Base-by-base conservation (phyloP, 495 filamentous ascomycete species). In the Aspergillus bridgeri region DNA sequence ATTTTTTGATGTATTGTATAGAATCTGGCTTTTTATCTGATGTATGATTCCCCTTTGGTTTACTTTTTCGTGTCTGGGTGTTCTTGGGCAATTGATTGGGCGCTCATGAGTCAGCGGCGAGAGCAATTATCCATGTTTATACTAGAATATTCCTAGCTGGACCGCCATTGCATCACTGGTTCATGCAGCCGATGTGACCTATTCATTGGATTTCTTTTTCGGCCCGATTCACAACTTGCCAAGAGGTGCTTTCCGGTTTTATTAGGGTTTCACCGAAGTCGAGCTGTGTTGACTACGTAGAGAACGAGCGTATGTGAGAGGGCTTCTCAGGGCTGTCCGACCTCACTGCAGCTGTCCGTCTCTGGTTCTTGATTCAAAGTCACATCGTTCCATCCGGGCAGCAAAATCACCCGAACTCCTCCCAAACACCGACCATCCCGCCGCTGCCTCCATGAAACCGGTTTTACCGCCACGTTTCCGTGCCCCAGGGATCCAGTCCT, bases 1-100 rank as follows among this genome's bases (percentile, higher is more conserved):
- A 61, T 49, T 58, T 50, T 44, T 63, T 52, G 44, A 48, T 60
- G 56, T 57, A 56, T 54, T 18, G 48, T 38, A 60, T 67, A 43
- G 56, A 42, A 42, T 50, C 33, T 56, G 57, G 42, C 48, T 64
- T 48, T 20, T 53, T 54, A 38, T n/a, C 20, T 54, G 47, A 45
- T 60, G 54, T 51, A 57, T 42, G 49, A 58, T 58, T 51, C 60
- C 62, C 56, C 24, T 49, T 61, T 33, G 23, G 47, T 56, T 33
- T 52, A 46, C 61, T 57, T 49, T 54, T 44, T 46, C 48, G 19
- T 43, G 24, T 49, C 29, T 8, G 22, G 45, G 49, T 56, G 6
- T 53, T 45, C 18, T 55, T n/a, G 24, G 27, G n/a, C n/a, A 3
- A 22, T 11, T 59, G 45, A 61, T 61, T 63, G 60, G 60, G 33